These are phyloP conservation scores for Paramecium primaurelia DNA, from an alignment of 73 alveolate species.

Conservation along the genomic window DNA sequence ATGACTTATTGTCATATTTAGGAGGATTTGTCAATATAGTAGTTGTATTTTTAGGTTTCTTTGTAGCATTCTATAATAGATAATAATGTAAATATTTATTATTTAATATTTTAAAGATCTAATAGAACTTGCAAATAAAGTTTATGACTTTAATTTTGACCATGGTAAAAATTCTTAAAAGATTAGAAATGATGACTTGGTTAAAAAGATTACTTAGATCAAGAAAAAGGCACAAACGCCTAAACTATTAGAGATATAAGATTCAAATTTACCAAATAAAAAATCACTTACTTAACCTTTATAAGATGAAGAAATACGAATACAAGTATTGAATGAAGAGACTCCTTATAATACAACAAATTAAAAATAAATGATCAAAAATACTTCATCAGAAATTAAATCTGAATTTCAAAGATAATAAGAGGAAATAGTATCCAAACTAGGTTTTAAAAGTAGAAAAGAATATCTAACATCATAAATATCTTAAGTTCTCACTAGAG, in stretches of 20 bases:
- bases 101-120: not conserved
- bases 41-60: conserved; percentile 7
- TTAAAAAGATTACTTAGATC: not conserved
- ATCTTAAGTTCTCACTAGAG: not conserved
- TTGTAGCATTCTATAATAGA: conserved; percentile 3
- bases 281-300: not conserved
- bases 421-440: not conserved
- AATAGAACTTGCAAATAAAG: conserved; percentile 24
- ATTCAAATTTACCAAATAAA: not conserved
- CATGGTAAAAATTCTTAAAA: not conserved
- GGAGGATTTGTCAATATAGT: conserved; percentile 47
- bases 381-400: conserved; percentile 1
- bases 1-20: conserved; percentile 6
- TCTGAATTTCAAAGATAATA: not conserved
- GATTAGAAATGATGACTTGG: not conserved
- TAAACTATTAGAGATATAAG: not conserved
- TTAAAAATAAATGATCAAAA: not conserved
- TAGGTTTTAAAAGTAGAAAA: not conserved
- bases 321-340: not conserved
- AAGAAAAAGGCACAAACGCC: not conserved
- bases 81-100: not conserved
- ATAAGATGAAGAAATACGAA: not conserved
- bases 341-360: not conserved
- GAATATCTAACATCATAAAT: not conserved
- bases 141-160: conserved; percentile 5